Base-by-base conservation (phyloP, 805 yeast genomes). In the Tetrapisispora iriomotensis region DNA sequence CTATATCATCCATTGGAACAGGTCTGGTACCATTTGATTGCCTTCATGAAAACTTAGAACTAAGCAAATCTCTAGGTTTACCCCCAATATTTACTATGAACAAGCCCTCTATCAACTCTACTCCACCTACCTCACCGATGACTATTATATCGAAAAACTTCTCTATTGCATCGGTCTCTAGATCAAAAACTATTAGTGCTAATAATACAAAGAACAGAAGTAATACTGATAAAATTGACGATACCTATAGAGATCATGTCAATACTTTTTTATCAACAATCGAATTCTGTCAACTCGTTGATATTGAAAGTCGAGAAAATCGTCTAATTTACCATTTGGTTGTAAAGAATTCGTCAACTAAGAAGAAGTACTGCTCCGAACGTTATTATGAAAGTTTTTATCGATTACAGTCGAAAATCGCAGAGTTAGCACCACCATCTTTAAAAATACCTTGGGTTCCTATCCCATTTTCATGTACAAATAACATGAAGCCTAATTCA, bases 321-420 rank as follows among this genome's bases (percentile, higher is more conserved):
- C 46, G 57, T 28, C 37, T 50, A 15, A 29, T 42, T 34, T 54
- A 54, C 38, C 39, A 33, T 24, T 33, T 33, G 15, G 36, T 19
- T 10, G 36, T 33, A 8, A 33, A 14, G 14, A 33, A 10, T 23
- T 33, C 36, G 9, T 33, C 36, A 22, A 23, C 28, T 5, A 39
- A 44, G 10, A 46, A 49, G 22, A 42, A 38, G 23, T 41, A 39
- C 7, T 34, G 21, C 10, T 38, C 45, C 22, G 29, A 41, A 29
- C 38, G 51, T 10, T 46, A 45, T 26, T 52, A 52, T 29, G 46
- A 52, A 20, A 51, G 50, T 38, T 52, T 52, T 34, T 54, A 52
- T 34, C 28, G 34, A 22, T 37, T 54, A 39, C 59, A 52, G 25
- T 31, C 44, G 14, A 40, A 40, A 31, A 20, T 51, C 13, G 18